Evolutionary conservation across 768 basidiomycete species (phyloP).

Genomic region (Trametes meyenii): DNA sequence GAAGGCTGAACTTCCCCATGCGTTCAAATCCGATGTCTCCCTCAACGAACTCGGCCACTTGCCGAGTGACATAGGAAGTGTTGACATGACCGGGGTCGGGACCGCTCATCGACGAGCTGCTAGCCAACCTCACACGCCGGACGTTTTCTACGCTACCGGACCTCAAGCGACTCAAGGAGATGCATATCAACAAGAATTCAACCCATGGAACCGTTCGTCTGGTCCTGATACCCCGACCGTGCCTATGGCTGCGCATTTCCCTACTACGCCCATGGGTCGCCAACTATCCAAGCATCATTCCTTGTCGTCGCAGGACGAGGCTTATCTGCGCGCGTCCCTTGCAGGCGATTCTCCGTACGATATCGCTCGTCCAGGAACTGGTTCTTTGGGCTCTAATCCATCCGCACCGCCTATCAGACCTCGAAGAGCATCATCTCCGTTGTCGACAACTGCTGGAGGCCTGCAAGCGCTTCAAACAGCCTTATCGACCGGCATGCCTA

Average conservation of each 20-base stretch:
- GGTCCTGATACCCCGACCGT: conserved; percentile 6
- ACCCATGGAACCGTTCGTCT: conserved; percentile 23
- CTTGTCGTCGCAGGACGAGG: conserved; percentile 15
- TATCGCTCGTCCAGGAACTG: conserved; percentile 11
- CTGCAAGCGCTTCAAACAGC: conserved; percentile 3
- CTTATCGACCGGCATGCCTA: background rate
- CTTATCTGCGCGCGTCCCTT: conserved; percentile 3
- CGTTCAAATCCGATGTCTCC: conserved; percentile 39
- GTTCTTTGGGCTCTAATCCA: conserved; percentile 14
- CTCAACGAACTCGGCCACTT: conserved; percentile 11
- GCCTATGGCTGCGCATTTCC: conserved; percentile 6
- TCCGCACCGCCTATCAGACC: background rate
- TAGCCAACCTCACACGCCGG: conserved; percentile 23
- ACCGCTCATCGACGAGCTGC: conserved; percentile 31
- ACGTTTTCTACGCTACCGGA: conserved; percentile 28
- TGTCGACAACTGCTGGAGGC: conserved; percentile 5
- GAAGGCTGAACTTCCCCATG: conserved; percentile 62
- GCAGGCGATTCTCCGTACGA: conserved; percentile 19
- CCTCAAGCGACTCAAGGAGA: conserved; percentile 2
- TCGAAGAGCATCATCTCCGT: conserved; percentile 15
- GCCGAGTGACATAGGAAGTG: conserved; percentile 33
- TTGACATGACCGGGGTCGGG: conserved; percentile 74
- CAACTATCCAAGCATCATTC: conserved; percentile 18
- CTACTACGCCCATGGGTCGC: background rate
- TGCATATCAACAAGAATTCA: conserved; percentile 18